Conservation (phyloP, 257 asterid genomes). For the Rhazya stricta region DNA sequence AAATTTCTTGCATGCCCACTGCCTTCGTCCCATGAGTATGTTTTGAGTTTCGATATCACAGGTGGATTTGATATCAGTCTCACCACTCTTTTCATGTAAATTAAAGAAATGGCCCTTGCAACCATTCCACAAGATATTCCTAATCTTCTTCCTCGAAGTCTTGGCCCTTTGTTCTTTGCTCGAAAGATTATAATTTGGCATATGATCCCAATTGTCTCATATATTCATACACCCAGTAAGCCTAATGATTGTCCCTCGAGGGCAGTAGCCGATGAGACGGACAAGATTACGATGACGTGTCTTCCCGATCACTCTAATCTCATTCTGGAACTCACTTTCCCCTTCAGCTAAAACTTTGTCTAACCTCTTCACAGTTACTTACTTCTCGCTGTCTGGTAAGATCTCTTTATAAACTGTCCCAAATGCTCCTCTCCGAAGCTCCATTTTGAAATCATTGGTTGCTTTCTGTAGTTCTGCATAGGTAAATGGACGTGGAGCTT, state of each 20-base stretch:
- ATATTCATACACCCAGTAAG: constrained; percentile 50
- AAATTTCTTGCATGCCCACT: constrained; percentile 35
- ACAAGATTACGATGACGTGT: constrained; percentile 55
- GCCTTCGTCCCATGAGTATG: constrained; percentile 49
- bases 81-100: constrained; percentile 60
- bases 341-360: constrained; percentile 33
- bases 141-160: too few relatives aligned
- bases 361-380: constrained; percentile 45
- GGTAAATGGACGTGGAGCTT: constrained; percentile 30
- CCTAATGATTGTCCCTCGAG: constrained; percentile 34
- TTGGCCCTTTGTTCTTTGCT: too few relatives aligned
- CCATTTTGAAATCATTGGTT: constrained; percentile 13
- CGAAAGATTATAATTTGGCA: constrained; percentile 49
- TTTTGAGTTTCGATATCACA: constrained; percentile 63
- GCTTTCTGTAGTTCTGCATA: constrained; percentile 25
- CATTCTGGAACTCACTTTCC: constrained; percentile 42
- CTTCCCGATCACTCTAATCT: constrained; percentile 43
- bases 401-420: constrained; percentile 16
- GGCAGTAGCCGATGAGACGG: constrained; percentile 47
- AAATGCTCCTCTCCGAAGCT: constrained; percentile 21
- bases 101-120: constrained; percentile 50
- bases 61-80: constrained; percentile 49
- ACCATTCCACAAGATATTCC: constrained; percentile 33
- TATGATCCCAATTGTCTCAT: constrained; percentile 61
- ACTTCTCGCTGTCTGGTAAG: constrained; percentile 15